Percentiles rank a stretch among this genome's conserved stretches.
Conservation (phyloP, 176 grass and related monocot species). For the Elaeis guineensis region DNA sequence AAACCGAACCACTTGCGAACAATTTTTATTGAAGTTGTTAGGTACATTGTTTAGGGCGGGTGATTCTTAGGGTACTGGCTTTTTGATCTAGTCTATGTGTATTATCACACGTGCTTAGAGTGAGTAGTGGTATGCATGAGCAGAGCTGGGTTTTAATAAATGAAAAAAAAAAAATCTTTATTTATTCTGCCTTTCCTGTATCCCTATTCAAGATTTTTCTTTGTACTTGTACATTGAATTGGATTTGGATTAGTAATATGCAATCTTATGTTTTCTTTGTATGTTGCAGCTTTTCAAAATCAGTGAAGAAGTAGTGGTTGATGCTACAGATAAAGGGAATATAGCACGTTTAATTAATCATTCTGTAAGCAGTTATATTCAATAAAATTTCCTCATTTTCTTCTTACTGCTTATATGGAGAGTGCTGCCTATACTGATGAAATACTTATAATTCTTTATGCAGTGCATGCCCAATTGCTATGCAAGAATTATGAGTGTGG, state of each 20-base stretch:
- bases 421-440: neutral
- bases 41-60: no score
- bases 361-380: constrained; percentile 57
- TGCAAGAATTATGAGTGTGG: constrained; percentile 98
- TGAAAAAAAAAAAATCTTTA: no score
- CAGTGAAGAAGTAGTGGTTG: constrained; percentile 98
- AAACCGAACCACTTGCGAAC: no score
- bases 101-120: no score
- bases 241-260: neutral
- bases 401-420: neutral
- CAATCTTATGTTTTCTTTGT: neutral
- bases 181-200: no score
- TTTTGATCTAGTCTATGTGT: no score
- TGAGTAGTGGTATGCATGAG: no score
- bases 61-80: no score
- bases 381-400: neutral
- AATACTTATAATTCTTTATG: constrained; percentile 13
- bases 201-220: no score
- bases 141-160: no score
- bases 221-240: no score
- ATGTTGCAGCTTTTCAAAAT: constrained; percentile 87
- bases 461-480: constrained; percentile 98
- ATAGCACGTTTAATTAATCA: constrained; percentile 93
- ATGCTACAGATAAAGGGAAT: constrained; percentile 97
- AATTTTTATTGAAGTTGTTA: no score